Conservation (phyloP, 129 eudicot species). For the Ambrosia trifida region DNA sequence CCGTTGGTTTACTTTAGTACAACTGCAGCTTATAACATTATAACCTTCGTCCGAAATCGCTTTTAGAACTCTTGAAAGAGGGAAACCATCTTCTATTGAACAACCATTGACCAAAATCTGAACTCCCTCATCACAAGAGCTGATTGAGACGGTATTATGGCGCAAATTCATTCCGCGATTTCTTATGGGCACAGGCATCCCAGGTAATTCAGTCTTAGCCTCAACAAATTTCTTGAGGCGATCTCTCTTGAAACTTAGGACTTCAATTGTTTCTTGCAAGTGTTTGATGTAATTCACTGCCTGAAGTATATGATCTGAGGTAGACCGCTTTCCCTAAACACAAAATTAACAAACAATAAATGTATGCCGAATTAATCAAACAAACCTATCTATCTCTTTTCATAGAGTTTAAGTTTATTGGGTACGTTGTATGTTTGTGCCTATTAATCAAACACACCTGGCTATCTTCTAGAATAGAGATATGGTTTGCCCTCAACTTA, state of each 20-base stretch:
- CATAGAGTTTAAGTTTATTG: no score
- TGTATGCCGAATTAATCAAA: no score
- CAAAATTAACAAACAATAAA: not conserved
- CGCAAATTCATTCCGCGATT: slow-evolving; percentile 12
- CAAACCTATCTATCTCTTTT: no score
- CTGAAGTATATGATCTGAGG: slow-evolving; percentile 56
- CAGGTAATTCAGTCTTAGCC: no score
- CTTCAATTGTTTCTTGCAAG: slow-evolving; percentile 40
- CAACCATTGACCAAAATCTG: slow-evolving; percentile 48
- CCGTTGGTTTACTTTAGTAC: slow-evolving; percentile 37
- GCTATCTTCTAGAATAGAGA: no score
- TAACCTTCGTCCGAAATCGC: slow-evolving; percentile 40
- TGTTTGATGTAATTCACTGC: slow-evolving; percentile 53
- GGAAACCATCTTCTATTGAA: slow-evolving; percentile 30
- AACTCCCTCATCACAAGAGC: slow-evolving; percentile 22
- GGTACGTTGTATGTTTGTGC: no score
- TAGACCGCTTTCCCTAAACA: slow-evolving; percentile 61
- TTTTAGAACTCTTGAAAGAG: slow-evolving; percentile 43
- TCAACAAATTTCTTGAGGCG: slow-evolving; percentile 38
- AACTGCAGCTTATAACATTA: slow-evolving; percentile 41
- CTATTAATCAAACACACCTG: not conserved
- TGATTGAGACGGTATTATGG: slow-evolving; percentile 36
- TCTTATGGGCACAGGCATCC: no score
- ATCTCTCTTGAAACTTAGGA: slow-evolving; percentile 39
- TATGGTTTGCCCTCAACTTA: no score